Evolutionary conservation across 2,329 filamentous ascomycete genomes (phyloP), one percentile per base, ranked within the genome.

Genomic region (Lachnellula subtilissima): DNA sequence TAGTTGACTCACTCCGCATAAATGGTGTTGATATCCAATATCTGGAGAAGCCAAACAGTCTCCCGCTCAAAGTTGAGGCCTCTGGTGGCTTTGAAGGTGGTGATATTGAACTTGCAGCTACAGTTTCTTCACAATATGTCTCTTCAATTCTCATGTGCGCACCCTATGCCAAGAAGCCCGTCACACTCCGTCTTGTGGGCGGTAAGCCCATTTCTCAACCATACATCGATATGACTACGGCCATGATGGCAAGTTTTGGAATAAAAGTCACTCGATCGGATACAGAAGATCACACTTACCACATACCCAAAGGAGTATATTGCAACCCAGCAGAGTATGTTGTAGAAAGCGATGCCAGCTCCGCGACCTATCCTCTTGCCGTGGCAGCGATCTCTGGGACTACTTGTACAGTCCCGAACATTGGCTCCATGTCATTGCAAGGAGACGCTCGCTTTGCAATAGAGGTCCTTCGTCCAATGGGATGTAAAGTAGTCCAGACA

Each of bases 151-250:
- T 99, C 51, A 95, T 99, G 90, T 95, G 91, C 57, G 94, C 94
- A 0, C 94, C 94, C 0, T 99, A 97, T 69, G 94, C 94, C 47
- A 97, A 96, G 74, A 86, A 91, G 60, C 89, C 93, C 0, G 92
- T 99, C 39, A 97, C 91, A 0, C 76, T 99, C 62, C 87, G 86
- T 42, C 80, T 99, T 40, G 87, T 97, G 12, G 94, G 94, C n/a
- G 94, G 92, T 54, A 97, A 96, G 72, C 93, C 94, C 45, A 96
- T 99, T 62, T 97, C 93, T 1, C 92, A 97, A 70, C 85, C 87
- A 2, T 99, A 99, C 72, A 97, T 99, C 67, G 91, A 99, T 70
- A 97, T 99, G 93, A 99, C 94, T 2, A 91, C 95, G 52, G 83
- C 91, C 15, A 99, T 99, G 93, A 99, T 99, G 94, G 81, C 82